phyloP scores from a whole-genome alignment of 1,284 basidiomycete genomes.

The Abortiporus biennis region DNA sequence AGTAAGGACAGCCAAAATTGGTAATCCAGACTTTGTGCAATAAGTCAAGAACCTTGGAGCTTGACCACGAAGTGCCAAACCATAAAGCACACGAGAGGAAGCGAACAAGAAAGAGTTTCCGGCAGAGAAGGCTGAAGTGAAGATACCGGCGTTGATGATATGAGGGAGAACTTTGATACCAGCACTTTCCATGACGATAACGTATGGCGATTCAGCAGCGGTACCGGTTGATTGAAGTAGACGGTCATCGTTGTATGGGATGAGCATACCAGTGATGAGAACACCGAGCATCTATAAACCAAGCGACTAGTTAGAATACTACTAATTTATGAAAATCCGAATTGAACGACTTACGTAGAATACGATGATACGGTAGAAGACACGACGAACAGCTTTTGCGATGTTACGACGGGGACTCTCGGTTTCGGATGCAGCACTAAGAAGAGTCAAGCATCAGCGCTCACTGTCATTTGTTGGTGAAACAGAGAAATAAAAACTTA shows the following conservation, averaged over 20 bases:
- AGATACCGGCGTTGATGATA: constrained; percentile 64
- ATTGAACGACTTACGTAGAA: constrained; percentile 51
- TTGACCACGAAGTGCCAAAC: constrained; percentile 73
- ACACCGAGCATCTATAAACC: constrained; percentile 53
- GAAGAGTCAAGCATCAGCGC: constrained; percentile 23
- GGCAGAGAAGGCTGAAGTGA: constrained; percentile 78
- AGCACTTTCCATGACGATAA: constrained; percentile 76
- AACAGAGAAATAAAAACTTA: constrained; percentile 25
- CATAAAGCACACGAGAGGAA: constrained; percentile 79
- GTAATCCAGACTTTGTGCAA: constrained; percentile 73
- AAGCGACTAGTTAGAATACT: neutral
- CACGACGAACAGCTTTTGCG: constrained; percentile 71
- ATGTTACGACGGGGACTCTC: constrained; percentile 76
- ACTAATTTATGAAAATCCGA: neutral
- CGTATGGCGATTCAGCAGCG: constrained; percentile 71
- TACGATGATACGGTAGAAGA: constrained; percentile 73
- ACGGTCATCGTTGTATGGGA: constrained; percentile 61
- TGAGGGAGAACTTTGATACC: constrained; percentile 70
- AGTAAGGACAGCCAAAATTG: constrained; percentile 49
- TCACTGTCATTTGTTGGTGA: neutral
- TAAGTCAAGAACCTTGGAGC: constrained; percentile 56
- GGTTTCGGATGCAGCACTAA: constrained; percentile 66
- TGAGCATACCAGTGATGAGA: constrained; percentile 74
- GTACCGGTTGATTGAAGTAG: constrained; percentile 53
- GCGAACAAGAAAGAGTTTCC: constrained; percentile 80